Evolutionary conservation across 495 filamentous ascomycete species (phyloP), one percentile per base, ranked within the genome.

Genomic region (Aspergillus cavernicola): DNA sequence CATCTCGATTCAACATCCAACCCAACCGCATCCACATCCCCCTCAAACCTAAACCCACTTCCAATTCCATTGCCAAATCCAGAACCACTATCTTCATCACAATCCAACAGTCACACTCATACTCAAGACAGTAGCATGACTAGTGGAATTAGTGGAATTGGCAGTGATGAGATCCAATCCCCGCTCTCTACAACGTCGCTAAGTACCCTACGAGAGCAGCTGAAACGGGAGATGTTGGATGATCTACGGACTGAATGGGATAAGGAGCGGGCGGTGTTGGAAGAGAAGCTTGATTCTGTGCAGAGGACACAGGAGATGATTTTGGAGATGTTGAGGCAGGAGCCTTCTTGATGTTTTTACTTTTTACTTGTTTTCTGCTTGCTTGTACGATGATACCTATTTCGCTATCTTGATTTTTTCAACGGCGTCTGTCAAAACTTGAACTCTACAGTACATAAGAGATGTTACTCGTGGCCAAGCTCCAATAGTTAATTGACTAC

Each of bases 241-340:
- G 66, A 74, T 24, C 36, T 74, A 16, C 65, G 64, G 12, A 39
- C 52, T 4, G 70, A 71, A 42, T 20, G 73, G 45, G 62, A 65
- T n/a, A 66, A 65, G 39, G 63, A 69, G 12, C 67, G 69, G 0
- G 64, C 62, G 11, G 49, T 60, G 2, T 54, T 72, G 9, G 64
- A 72, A 37, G 66, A 72, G 44, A 70, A 65, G 48, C 33, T 76
- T 31, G 72, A 74, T 55, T 63, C 69, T 23, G 60, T 76, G 31
- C 72, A 76, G 50, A 52, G 67, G 49, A 75, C 67, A 1, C 73
- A 76, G 48, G 67, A 76, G 36, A 68, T 76, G 66, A 76, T 76
- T 52, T 51, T 76, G 31, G 69, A 75, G 18, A 74, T 76, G 72
- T 50, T 76, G 45, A 64, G 69, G 55, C 73, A 74, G 57, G 67